These are phyloP conservation scores for Saturnispora dispora DNA, from an alignment of 805 yeast species.

Conservation along the genomic window DNA sequence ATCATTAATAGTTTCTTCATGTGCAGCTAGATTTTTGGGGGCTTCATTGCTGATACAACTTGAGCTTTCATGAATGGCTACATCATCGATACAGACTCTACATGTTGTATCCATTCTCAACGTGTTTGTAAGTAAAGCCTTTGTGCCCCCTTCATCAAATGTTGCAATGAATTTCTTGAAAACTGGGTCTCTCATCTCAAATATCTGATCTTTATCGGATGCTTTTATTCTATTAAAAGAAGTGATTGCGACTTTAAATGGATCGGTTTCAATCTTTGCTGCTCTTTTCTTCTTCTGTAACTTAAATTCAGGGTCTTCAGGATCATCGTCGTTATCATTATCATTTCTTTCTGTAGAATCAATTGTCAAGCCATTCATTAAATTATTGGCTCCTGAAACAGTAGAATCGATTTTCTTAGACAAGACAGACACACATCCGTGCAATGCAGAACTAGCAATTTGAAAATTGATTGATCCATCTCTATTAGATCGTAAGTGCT, in stretches of 20 bases:
- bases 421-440: constrained; percentile 44
- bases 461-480: constrained; percentile 39
- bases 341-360: constrained; percentile 7
- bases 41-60: not conserved
- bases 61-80: constrained; percentile 12
- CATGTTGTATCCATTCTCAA: constrained; percentile 43
- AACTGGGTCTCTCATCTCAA: constrained; percentile 43
- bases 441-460: constrained; percentile 39
- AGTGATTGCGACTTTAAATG: constrained; percentile 22
- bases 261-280: constrained; percentile 5
- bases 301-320: constrained; percentile 18
- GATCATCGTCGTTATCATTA: constrained; percentile 20
- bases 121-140: constrained; percentile 55
- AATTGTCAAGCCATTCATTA: constrained; percentile 50
- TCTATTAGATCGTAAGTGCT: constrained; percentile 32
- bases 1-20: not conserved
- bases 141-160: constrained; percentile 79
- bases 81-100: constrained; percentile 60
- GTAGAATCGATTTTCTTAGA: constrained; percentile 39
- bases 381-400: constrained; percentile 25
- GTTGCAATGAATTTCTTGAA: constrained; percentile 69
- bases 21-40: not conserved
- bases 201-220: constrained; percentile 11
- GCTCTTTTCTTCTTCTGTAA: constrained; percentile 20
- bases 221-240: not conserved